Percentiles rank a stretch among this genome's conserved stretches.
Evolutionary conservation across 73 alveolate genomes (phyloP).

Genomic region (Paramecium octaurelia): DNA sequence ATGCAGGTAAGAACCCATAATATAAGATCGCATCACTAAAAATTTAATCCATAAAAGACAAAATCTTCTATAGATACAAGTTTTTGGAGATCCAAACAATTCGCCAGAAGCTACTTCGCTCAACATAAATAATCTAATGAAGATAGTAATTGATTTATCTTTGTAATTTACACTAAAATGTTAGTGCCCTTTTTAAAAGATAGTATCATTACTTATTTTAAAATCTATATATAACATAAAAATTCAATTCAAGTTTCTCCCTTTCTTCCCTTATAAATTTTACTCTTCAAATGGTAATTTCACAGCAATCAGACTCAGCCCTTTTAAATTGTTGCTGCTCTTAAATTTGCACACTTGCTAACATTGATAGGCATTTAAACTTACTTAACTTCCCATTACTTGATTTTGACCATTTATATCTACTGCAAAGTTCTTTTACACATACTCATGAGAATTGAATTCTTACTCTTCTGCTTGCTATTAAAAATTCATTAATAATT

Average conservation of each 20-base stretch:
- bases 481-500: background rate
- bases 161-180: background rate
- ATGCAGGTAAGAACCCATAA: constrained; percentile 39
- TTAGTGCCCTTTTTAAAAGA: background rate
- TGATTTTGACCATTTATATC: background rate
- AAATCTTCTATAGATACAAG: background rate
- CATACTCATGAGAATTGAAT: background rate
- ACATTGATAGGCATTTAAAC: background rate
- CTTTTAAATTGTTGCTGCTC: background rate
- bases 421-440: background rate
- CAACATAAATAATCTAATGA: background rate
- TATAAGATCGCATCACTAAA: background rate
- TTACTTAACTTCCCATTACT: background rate
- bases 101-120: background rate
- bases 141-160: background rate
- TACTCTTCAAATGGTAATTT: background rate
- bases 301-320: background rate
- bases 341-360: background rate
- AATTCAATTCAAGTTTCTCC: background rate
- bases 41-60: background rate
- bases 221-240: background rate
- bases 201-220: background rate
- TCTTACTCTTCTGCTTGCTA: background rate
- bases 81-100: constrained; percentile 17
- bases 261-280: background rate